Evolutionary conservation across 345 rosid genomes (phyloP).

Genomic region (Punica granatum): DNA sequence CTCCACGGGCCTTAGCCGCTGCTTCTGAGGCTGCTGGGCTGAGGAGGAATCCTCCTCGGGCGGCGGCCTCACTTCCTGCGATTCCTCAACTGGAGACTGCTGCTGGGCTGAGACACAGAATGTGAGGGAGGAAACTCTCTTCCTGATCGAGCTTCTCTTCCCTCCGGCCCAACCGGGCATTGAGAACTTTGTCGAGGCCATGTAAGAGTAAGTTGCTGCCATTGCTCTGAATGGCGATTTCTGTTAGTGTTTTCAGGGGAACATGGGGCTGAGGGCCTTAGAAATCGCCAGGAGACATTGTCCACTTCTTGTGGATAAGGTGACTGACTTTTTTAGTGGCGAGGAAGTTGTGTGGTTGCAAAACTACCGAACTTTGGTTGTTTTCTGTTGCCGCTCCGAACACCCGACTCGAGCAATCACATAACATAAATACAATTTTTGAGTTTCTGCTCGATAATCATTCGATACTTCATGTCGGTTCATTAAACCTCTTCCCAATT

Average conservation of each 20-base stretch:
- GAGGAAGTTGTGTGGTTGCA: background rate
- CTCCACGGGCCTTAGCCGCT: slow-evolving; percentile 72
- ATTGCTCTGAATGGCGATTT: slow-evolving; percentile 2
- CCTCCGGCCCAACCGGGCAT: slow-evolving; percentile 27
- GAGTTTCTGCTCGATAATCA: too few species aligned
- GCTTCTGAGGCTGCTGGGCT: slow-evolving; percentile 27
- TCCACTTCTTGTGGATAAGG: slow-evolving; percentile 3
- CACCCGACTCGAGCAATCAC: too few species aligned
- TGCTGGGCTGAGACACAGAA: slow-evolving; percentile 35
- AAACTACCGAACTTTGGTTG: too few species aligned
- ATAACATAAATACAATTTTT: too few species aligned
- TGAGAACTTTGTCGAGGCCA: slow-evolving; percentile 42
- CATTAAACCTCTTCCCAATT: too few species aligned
- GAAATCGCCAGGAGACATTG: background rate
- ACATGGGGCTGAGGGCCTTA: background rate
- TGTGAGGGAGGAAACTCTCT: background rate
- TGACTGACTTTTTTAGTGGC: background rate
- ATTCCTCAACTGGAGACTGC: slow-evolving; percentile 9
- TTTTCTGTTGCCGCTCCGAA: too few species aligned
- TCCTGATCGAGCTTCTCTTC: slow-evolving; percentile 2
- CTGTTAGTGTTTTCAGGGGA: background rate
- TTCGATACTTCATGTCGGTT: too few species aligned
- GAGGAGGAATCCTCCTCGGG: slow-evolving; percentile 17
- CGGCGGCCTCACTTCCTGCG: background rate
- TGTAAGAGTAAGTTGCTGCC: slow-evolving; percentile 48